Evolutionary conservation across 495 filamentous ascomycete genomes (phyloP).

Genomic region (Massariosphaeria phaeospora): DNA sequence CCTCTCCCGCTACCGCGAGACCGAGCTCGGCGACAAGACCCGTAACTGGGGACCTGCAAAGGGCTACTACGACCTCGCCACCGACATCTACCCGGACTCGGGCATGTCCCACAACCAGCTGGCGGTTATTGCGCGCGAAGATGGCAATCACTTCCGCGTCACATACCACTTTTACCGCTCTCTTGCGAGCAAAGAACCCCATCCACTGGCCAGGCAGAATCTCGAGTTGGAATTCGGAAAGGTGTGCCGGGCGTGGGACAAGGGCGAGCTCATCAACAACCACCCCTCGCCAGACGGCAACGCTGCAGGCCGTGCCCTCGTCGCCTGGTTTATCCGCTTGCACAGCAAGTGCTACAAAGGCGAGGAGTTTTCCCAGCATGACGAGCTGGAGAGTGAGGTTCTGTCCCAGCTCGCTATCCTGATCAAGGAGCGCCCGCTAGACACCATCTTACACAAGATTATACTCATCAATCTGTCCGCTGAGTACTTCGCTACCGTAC

Average conservation of each 20-base stretch:
- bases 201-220: conserved; percentile 66
- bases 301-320: conserved; percentile 51
- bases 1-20: conserved; percentile 83
- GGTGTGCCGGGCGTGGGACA: conserved; percentile 56
- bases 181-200: conserved; percentile 63
- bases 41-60: conserved; percentile 75
- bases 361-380: conserved; percentile 61
- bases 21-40: conserved; percentile 57
- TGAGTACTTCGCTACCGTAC: conserved; percentile 61
- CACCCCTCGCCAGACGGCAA: conserved; percentile 45
- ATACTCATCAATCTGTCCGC: conserved; percentile 82
- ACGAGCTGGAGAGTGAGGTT: conserved; percentile 83
- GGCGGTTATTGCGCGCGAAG: conserved; percentile 73
- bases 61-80: conserved; percentile 79
- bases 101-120: conserved; percentile 83
- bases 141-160: conserved; percentile 70
- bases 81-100: conserved; percentile 68
- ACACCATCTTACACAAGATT: conserved; percentile 68
- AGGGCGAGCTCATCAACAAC: conserved; percentile 53
- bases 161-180: conserved; percentile 88
- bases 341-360: conserved; percentile 81
- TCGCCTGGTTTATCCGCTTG: conserved; percentile 79
- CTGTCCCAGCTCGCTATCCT: conserved; percentile 68
- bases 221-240: conserved; percentile 78
- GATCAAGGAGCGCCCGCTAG: conserved; percentile 62